These are phyloP conservation scores for Suillus luteus DNA, from an alignment of 768 basidiomycete genomes.

Conservation along the genomic window DNA sequence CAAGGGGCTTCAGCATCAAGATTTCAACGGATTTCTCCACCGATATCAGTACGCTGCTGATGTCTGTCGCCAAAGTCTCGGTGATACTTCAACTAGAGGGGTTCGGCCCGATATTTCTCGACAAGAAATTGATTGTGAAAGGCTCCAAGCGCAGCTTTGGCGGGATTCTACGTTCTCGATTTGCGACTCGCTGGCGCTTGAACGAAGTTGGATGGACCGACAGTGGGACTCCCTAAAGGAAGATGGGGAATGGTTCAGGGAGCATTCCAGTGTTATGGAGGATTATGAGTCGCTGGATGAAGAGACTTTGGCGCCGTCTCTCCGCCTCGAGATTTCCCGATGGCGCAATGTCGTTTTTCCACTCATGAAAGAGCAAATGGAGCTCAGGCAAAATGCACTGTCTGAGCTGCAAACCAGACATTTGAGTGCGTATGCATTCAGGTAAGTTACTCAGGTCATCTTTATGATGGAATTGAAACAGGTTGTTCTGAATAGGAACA, in stretches of 20 bases:
- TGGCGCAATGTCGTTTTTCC: neutral
- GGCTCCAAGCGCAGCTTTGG: neutral
- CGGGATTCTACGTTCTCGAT: neutral
- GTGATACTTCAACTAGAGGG: neutral
- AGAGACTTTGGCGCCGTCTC: neutral
- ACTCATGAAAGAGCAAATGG: neutral
- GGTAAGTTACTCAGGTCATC: neutral
- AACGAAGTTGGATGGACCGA: neutral
- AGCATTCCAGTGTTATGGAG: neutral
- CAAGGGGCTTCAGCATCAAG: neutral
- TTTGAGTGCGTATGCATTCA: neutral
- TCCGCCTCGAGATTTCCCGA: neutral
- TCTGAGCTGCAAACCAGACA: neutral
- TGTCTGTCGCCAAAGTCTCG: neutral
- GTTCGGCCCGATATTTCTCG: neutral
- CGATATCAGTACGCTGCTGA: neutral
- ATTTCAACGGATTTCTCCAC: neutral
- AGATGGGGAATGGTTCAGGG: neutral
- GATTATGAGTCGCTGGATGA: neutral
- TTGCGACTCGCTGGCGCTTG: neutral
- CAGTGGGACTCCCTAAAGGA: neutral
- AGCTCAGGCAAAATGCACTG: neutral
- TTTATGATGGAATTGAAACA: neutral
- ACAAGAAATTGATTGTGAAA: neutral
- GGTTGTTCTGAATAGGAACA: neutral